Evolutionary conservation across 768 basidiomycete genomes (phyloP).

Genomic region (Amanita rimosa): DNA sequence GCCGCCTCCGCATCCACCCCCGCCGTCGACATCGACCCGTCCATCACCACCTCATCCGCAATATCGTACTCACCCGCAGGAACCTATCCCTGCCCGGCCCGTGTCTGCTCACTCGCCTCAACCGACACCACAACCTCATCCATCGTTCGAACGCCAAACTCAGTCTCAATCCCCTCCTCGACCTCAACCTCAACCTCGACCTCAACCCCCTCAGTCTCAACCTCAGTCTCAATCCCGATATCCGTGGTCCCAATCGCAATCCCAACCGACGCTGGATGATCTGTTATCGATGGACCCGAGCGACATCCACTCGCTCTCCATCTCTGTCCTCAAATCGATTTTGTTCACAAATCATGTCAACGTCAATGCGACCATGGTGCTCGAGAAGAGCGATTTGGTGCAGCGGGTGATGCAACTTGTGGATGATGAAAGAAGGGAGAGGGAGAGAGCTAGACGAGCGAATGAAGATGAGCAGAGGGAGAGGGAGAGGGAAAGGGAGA

Average conservation of each 20-base stretch:
- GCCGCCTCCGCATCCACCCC: conserved; percentile 5
- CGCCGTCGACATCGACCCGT: conserved; percentile 1
- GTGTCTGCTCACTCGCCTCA: too few relatives aligned
- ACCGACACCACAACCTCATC: too few relatives aligned
- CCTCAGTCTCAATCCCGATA: background rate
- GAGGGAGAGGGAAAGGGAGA: too few relatives aligned
- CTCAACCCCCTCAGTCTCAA: background rate
- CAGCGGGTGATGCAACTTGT: conserved; percentile 52
- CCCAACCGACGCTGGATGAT: conserved; percentile 48
- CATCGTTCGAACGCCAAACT: too few relatives aligned
- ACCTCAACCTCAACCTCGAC: background rate
- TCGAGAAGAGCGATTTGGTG: conserved; percentile 88
- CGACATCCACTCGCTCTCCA: conserved; percentile 48
- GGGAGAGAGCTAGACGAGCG: conserved; percentile 34
- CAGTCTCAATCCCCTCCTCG: background rate
- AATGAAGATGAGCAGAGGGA: conserved; percentile 29
- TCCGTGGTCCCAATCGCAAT: conserved; percentile 3
- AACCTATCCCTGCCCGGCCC: background rate
- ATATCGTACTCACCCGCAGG: background rate
- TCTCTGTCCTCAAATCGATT: conserved; percentile 66
- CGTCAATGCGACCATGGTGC: conserved; percentile 41
- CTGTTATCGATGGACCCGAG: conserved; percentile 52
- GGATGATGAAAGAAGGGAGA: conserved; percentile 48
- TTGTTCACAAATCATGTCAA: conserved; percentile 77
- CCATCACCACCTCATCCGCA: background rate